Evolutionary conservation across 1,284 basidiomycete species (phyloP).

Genomic region (Rhodotorula sp.): DNA sequence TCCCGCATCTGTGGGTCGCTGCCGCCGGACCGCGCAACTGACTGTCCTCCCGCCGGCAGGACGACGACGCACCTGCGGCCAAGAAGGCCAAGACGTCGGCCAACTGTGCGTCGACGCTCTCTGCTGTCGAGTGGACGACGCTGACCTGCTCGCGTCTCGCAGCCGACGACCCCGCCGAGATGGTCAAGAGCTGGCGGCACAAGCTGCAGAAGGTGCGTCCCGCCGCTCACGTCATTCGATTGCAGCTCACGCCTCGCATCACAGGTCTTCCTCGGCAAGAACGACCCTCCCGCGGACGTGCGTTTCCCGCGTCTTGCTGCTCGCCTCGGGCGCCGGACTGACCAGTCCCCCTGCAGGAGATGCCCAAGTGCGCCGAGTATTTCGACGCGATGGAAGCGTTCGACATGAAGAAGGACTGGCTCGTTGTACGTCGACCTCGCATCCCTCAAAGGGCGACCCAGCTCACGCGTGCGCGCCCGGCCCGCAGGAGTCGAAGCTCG

Average conservation of each 20-base stretch:
- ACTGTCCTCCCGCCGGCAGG: background rate
- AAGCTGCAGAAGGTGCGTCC: conserved; percentile 70
- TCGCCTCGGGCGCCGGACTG: background rate
- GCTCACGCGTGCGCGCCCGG: background rate
- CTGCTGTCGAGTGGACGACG: background rate
- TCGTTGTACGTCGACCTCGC: conserved; percentile 60
- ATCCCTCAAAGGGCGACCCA: background rate
- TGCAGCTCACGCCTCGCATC: background rate
- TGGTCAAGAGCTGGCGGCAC: conserved; percentile 82
- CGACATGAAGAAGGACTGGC: conserved; percentile 81
- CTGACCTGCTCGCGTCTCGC: conserved; percentile 5
- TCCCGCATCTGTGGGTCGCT: background rate
- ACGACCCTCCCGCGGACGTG: conserved; percentile 49
- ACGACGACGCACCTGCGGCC: conserved; percentile 32
- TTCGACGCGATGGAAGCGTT: conserved; percentile 82
- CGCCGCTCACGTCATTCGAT: too few relatives aligned
- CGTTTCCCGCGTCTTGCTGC: background rate
- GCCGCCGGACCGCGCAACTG: background rate
- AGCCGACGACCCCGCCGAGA: conserved; percentile 49
- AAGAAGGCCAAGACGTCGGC: conserved; percentile 42
- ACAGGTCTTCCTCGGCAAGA: conserved; percentile 67
- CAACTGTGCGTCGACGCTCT: background rate
- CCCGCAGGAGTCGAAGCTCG: conserved; percentile 85
- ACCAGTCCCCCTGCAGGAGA: conserved; percentile 40
- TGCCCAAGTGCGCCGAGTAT: conserved; percentile 64